phyloP scores from a whole-genome alignment of 805 yeast species.

The Suhomyces sp. region DNA sequence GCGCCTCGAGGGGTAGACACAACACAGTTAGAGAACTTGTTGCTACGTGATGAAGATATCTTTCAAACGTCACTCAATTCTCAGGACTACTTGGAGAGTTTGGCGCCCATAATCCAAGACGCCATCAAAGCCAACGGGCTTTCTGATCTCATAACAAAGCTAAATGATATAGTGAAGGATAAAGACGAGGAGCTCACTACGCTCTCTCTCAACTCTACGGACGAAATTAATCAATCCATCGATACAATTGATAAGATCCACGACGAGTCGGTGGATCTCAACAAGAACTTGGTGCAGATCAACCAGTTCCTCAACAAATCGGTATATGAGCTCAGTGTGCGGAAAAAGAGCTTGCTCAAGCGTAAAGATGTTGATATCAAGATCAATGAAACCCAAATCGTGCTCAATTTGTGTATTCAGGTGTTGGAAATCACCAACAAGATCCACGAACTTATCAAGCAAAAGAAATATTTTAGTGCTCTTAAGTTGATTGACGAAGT shows the following conservation, averaged over 20 bases:
- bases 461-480: constrained; percentile 78
- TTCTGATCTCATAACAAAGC: constrained; percentile 51
- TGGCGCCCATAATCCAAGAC: constrained; percentile 70
- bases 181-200: constrained; percentile 63
- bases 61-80: constrained; percentile 49
- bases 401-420: constrained; percentile 70
- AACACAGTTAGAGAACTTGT: constrained; percentile 31
- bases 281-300: constrained; percentile 54
- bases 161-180: constrained; percentile 55
- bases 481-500: constrained; percentile 77
- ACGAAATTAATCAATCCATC: constrained; percentile 56
- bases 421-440: constrained; percentile 84
- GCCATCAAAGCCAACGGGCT: constrained; percentile 56
- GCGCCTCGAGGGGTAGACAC: not conserved
- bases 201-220: constrained; percentile 59
- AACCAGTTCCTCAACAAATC: constrained; percentile 58
- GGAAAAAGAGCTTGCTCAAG: constrained; percentile 58
- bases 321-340: constrained; percentile 60
- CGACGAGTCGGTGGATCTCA: constrained; percentile 52
- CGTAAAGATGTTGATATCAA: constrained; percentile 62
- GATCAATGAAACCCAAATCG: constrained; percentile 66
- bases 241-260: constrained; percentile 63
- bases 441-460: constrained; percentile 74
- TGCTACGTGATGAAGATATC: constrained; percentile 40
- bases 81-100: constrained; percentile 73